A percentile compares a stretch with the other conserved stretches of the same genome.
Evolutionary conservation across 768 basidiomycete genomes (phyloP).

Genomic region (Mycena leptocephala): DNA sequence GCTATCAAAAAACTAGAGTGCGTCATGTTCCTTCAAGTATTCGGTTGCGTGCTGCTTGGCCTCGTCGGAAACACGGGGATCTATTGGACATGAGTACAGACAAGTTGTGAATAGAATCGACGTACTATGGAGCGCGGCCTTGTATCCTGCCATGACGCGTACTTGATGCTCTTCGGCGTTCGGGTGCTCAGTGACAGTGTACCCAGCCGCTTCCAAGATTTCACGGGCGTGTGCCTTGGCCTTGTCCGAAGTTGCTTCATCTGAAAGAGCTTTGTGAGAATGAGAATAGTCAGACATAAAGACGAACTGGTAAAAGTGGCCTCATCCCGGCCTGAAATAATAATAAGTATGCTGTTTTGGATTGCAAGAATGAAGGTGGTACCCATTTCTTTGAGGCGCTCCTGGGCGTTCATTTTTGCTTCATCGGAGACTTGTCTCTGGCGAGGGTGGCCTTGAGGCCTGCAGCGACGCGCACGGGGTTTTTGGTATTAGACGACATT

Average conservation of each 20-base stretch:
- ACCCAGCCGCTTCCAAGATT: constrained; percentile 63
- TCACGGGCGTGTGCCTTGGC: constrained; percentile 72
- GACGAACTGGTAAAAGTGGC: constrained; percentile 62
- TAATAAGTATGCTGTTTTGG: not conserved
- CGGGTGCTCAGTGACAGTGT: constrained; percentile 42
- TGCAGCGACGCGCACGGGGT: constrained; percentile 61
- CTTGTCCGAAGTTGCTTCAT: constrained; percentile 60
- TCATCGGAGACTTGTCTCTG: constrained; percentile 67
- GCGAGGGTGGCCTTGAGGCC: constrained; percentile 66
- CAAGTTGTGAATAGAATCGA: not conserved
- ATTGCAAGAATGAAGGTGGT: not conserved
- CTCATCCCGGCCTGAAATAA: constrained; percentile 62
- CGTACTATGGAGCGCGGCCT: constrained; percentile 69
- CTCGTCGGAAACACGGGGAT: constrained; percentile 62
- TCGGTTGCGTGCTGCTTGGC: constrained; percentile 67
- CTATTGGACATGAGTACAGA: constrained; percentile 41
- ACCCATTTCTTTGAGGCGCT: constrained; percentile 57
- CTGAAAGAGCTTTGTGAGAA: constrained; percentile 40
- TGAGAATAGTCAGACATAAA: not conserved
- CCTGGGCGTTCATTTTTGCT: constrained; percentile 61
- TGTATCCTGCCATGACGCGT: constrained; percentile 71
- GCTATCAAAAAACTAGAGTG: constrained; percentile 1
- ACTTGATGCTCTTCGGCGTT: constrained; percentile 55
- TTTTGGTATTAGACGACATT: constrained; percentile 43
- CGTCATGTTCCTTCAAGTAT: constrained; percentile 51